Conservation (phyloP, 345 rosid genomes). For the Eucalyptus caleyi region DNA sequence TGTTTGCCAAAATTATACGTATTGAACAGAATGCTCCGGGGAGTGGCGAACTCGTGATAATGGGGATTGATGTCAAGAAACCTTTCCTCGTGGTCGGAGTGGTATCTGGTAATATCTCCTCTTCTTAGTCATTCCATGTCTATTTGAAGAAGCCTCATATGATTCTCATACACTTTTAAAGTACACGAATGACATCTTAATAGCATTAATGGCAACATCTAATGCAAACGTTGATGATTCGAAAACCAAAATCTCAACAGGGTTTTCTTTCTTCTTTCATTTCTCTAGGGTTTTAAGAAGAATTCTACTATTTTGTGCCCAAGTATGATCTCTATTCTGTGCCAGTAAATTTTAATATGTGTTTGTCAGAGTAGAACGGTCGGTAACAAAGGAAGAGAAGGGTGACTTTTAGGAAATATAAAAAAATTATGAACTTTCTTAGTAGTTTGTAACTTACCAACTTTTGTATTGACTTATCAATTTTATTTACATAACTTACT, state of each 20-base stretch:
- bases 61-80: conserved; percentile 17
- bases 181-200: not conserved
- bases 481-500: not conserved
- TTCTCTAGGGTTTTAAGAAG: not conserved
- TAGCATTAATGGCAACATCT: not conserved
- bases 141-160: not conserved
- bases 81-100: conserved; percentile 29
- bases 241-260: not conserved
- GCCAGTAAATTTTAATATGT: not conserved
- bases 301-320: not conserved
- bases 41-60: conserved; percentile 23
- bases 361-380: not conserved
- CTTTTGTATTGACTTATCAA: not conserved
- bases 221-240: not conserved
- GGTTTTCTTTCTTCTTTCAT: not conserved
- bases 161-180: not conserved
- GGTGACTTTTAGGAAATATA: not conserved
- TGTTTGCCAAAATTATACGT: not conserved
- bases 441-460: not conserved
- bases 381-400: not conserved
- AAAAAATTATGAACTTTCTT: not conserved
- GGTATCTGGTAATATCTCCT: conserved; percentile 17
- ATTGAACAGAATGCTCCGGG: conserved; percentile 22
- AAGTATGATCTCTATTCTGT: not conserved
- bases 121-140: not conserved